These are phyloP conservation scores for Podospora appendiculata DNA, from an alignment of 495 filamentous ascomycete species.

Conservation along the genomic window DNA sequence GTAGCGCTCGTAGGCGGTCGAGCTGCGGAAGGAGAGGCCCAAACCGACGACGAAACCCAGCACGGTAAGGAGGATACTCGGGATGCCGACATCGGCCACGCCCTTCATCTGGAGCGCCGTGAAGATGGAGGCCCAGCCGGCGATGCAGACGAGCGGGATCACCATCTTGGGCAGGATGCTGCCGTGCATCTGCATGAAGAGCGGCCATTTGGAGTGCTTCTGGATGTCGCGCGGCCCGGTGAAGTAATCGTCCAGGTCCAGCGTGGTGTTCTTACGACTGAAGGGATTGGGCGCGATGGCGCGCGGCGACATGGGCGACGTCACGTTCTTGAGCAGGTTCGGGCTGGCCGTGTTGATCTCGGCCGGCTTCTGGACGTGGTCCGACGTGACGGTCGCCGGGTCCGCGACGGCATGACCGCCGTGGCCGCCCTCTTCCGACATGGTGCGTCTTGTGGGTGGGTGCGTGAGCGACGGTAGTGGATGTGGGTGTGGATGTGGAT, in stretches of 20 bases:
- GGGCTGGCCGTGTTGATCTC: neutral
- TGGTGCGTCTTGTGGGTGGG: neutral
- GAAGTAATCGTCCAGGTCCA: slow-evolving; percentile 48
- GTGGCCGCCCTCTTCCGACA: neutral
- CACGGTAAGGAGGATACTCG: slow-evolving; percentile 68
- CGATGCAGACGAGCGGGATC: slow-evolving; percentile 60
- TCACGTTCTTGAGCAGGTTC: neutral
- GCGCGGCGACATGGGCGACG: slow-evolving; percentile 25
- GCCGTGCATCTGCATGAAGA: slow-evolving; percentile 72
- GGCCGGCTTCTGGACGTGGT: neutral
- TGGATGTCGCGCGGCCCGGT: slow-evolving; percentile 61
- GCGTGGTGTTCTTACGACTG: slow-evolving; percentile 33
- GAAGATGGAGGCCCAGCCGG: slow-evolving; percentile 60
- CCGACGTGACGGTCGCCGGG: neutral
- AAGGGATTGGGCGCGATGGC: slow-evolving; percentile 35
- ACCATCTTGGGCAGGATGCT: slow-evolving; percentile 77
- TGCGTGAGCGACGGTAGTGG: neutral
- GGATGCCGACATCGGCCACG: slow-evolving; percentile 44
- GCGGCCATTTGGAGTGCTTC: slow-evolving; percentile 74
- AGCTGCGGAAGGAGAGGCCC: slow-evolving; percentile 73
- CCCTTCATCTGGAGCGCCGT: slow-evolving; percentile 42
- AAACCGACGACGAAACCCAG: slow-evolving; percentile 86
- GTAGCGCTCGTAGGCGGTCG: slow-evolving; percentile 80
- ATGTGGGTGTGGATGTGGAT: no score
- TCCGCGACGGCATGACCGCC: neutral